Conservation (phyloP, 768 basidiomycete genomes). For the Suillus americanus region DNA sequence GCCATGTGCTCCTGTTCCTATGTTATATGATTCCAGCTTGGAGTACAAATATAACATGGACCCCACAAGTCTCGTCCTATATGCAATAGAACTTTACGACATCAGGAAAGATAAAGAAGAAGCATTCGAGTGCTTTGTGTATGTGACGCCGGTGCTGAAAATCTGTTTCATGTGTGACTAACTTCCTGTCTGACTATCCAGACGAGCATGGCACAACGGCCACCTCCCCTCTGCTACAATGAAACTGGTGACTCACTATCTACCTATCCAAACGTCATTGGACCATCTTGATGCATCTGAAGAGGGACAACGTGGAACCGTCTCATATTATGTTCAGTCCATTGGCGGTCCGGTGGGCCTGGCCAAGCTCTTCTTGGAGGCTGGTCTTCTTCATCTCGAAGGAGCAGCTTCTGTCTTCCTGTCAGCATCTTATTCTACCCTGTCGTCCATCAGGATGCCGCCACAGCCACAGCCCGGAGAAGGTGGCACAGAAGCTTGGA, state of each 20-base stretch:
- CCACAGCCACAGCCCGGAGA: constrained; percentile 48
- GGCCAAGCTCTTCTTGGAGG: constrained; percentile 75
- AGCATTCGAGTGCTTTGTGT: constrained; percentile 83
- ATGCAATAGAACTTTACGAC: constrained; percentile 70
- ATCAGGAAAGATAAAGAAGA: constrained; percentile 74
- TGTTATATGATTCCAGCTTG: constrained; percentile 46
- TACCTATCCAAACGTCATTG: constrained; percentile 54
- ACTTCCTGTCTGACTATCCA: constrained; percentile 26
- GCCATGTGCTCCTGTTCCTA: constrained; percentile 48
- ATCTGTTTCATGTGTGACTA: background rate
- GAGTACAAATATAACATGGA: constrained; percentile 84
- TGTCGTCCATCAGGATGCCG: constrained; percentile 76
- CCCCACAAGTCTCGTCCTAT: constrained; percentile 73
- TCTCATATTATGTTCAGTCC: constrained; percentile 61
- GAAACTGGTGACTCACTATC: constrained; percentile 72
- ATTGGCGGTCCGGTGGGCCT: constrained; percentile 67
- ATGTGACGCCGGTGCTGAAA: constrained; percentile 29
- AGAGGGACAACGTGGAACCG: constrained; percentile 48
- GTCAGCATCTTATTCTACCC: constrained; percentile 70
- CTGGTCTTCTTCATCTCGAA: constrained; percentile 79
- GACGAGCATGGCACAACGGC: constrained; percentile 81
- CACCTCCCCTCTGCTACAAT: constrained; percentile 75
- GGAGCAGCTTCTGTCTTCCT: constrained; percentile 73
- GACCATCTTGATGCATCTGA: constrained; percentile 34
- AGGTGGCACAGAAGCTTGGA: constrained; percentile 71